phyloP scores from a whole-genome alignment of 495 filamentous ascomycete species.

The Aspergillus coremiiformis region DNA sequence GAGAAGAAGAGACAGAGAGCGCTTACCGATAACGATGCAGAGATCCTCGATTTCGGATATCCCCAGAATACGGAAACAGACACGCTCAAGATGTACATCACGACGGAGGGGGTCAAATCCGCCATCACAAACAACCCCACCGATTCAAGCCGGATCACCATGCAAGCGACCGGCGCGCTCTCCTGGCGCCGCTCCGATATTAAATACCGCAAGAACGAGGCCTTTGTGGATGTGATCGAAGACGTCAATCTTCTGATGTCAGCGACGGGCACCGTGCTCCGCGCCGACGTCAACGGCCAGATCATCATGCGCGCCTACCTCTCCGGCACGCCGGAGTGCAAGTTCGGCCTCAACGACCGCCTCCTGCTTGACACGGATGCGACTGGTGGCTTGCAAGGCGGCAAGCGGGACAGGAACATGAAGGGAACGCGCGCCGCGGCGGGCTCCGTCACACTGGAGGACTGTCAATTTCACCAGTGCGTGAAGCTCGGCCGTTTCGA shows the following conservation, averaged over 20 bases:
- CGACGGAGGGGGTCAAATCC: conserved; percentile 96
- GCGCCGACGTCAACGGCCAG: conserved; percentile 94
- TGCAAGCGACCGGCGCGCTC: conserved; percentile 95
- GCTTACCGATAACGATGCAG: conserved; percentile 36
- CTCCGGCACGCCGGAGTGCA: conserved; percentile 94
- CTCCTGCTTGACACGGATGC: conserved; percentile 61
- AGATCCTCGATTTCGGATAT: conserved; percentile 98
- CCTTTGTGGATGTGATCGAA: conserved; percentile 98
- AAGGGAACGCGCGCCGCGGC: conserved; percentile 94
- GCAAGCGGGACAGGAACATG: conserved; percentile 32
- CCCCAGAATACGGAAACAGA: conserved; percentile 99
- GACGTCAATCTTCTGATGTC: conserved; percentile 99
- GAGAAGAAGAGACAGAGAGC: neutral
- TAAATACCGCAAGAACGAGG: conserved; percentile 99
- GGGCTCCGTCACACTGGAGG: conserved; percentile 91
- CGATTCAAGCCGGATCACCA: conserved; percentile 93
- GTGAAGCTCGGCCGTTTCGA: conserved; percentile 97
- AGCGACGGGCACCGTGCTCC: conserved; percentile 86
- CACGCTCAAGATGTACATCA: conserved; percentile 99
- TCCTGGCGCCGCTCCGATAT: conserved; percentile 97
- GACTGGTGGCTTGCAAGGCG: conserved; percentile 51
- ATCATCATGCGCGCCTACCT: conserved; percentile 99
- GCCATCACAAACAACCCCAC: conserved; percentile 63
- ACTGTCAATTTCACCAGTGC: conserved; percentile 99
- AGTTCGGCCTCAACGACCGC: conserved; percentile 97